These are phyloP conservation scores for Pseudocercospora cruenta DNA, from an alignment of 2,329 filamentous ascomycete genomes.

Conservation along the genomic window DNA sequence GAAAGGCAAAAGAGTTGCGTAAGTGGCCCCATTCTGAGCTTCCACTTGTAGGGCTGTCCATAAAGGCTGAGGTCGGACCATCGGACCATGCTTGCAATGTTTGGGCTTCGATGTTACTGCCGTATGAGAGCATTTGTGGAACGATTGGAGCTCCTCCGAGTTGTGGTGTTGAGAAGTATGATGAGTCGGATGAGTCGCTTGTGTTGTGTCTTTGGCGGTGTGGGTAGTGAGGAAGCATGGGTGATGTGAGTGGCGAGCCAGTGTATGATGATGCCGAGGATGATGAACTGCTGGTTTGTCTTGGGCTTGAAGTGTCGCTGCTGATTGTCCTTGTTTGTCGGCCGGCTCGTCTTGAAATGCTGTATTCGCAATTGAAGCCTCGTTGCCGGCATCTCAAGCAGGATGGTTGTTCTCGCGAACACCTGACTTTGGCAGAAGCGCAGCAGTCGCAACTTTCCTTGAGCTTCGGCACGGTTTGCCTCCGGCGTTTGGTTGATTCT, in stretches of 20 bases:
- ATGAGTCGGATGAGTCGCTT: neutral
- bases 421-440: conserved; percentile 27
- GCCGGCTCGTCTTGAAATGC: conserved; percentile 30
- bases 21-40: conserved; percentile 2
- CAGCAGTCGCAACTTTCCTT: conserved; percentile 30
- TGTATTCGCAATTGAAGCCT: conserved; percentile 29
- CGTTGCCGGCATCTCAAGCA: conserved; percentile 29
- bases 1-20: conserved; percentile 1
- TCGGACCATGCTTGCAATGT: neutral
- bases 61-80: neutral
- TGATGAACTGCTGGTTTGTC: conserved; percentile 3
- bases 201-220: neutral
- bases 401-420: conserved; percentile 29
- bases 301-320: neutral
- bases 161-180: neutral
- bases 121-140: conserved; percentile 1
- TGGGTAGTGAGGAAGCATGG: neutral
- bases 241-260: conserved; percentile 9
- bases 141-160: neutral
- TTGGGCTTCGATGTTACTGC: conserved; percentile 1
- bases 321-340: conserved; percentile 20
- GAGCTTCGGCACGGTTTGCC: conserved; percentile 17
- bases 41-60: neutral
- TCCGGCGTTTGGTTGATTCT: conserved; percentile 10
- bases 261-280: conserved; percentile 12